These are phyloP conservation scores for Amniculicola lignicola DNA, from an alignment of 495 filamentous ascomycete genomes.

Conservation along the genomic window DNA sequence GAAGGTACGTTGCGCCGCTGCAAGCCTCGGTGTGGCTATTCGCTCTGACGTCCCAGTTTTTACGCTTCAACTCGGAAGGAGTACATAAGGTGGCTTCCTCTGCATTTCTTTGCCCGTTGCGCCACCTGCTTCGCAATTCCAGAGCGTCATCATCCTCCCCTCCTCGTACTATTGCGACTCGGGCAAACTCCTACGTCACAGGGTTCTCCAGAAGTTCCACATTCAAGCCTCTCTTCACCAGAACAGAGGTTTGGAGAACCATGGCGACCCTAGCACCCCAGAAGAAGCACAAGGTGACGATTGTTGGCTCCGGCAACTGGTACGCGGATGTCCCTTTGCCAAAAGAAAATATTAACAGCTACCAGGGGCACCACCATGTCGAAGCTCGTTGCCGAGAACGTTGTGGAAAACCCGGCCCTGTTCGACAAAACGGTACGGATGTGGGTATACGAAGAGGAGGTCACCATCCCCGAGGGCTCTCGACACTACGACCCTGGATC, in stretches of 20 bases:
- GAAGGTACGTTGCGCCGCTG: not conserved
- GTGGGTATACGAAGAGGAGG: constrained; percentile 93
- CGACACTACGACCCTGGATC: constrained; percentile 49
- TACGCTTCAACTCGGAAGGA: not conserved
- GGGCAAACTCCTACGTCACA: not conserved
- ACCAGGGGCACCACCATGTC: constrained; percentile 88
- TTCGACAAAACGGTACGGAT: constrained; percentile 92
- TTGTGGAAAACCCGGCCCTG: constrained; percentile 65
- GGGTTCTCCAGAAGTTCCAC: not conserved
- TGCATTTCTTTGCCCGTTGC: not conserved
- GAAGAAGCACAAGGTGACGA: constrained; percentile 87
- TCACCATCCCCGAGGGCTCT: constrained; percentile 61
- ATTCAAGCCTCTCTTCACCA: too few species aligned
- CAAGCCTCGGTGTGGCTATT: constrained; percentile 20
- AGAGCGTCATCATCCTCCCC: not conserved
- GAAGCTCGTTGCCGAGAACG: constrained; percentile 95
- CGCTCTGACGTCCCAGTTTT: constrained; percentile 1
- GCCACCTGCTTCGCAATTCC: not conserved
- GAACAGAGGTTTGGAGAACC: constrained; percentile 12
- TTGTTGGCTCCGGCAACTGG: constrained; percentile 98
- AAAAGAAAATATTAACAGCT: not conserved
- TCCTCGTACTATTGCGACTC: constrained; percentile 1
- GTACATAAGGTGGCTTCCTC: constrained; percentile 23
- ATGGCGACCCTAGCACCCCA: constrained; percentile 40
- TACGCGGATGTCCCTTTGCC: constrained; percentile 41